These are phyloP conservation scores for Tricholoma saponaceum DNA, from an alignment of 768 basidiomycete species.

Conservation along the genomic window DNA sequence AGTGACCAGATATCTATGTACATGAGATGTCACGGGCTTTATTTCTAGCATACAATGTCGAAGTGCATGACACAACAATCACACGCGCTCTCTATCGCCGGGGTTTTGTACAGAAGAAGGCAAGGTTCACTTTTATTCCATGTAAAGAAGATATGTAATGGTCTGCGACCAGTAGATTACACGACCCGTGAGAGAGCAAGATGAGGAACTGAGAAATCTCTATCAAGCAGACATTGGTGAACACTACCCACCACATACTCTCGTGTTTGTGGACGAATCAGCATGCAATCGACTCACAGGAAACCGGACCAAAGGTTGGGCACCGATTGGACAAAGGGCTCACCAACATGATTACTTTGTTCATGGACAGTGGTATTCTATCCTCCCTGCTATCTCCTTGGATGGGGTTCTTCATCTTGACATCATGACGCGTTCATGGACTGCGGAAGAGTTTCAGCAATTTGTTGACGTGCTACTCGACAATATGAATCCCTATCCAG, in stretches of 20 bases:
- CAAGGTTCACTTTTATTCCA: too few relatives aligned
- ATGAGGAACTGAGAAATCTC: too few relatives aligned
- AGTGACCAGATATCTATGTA: too few relatives aligned
- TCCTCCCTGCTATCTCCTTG: slow-evolving; percentile 28
- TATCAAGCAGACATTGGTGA: too few relatives aligned
- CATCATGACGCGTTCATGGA: slow-evolving; percentile 24
- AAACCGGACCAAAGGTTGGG: slow-evolving; percentile 19
- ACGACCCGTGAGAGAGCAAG: too few relatives aligned
- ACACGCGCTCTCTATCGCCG: too few relatives aligned
- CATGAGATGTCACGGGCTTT: slow-evolving; percentile 10
- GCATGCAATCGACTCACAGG: slow-evolving; percentile 22
- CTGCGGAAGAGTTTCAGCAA: slow-evolving; percentile 15
- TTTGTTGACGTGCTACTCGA: slow-evolving; percentile 20
- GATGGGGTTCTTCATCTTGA: slow-evolving; percentile 26
- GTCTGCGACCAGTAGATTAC: too few relatives aligned
- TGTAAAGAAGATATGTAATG: too few relatives aligned
- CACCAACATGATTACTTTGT: slow-evolving; percentile 23
- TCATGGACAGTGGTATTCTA: slow-evolving; percentile 25
- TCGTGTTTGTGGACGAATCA: slow-evolving; percentile 27
- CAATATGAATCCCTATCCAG: slow-evolving; percentile 29
- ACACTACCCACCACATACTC: slow-evolving; percentile 14
- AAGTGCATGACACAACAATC: too few relatives aligned
- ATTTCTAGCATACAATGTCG: too few relatives aligned
- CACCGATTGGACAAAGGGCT: slow-evolving; percentile 18
- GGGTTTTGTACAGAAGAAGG: too few relatives aligned